These are phyloP conservation scores for Saccharum officinarum DNA, from an alignment of 176 grass and related monocot genomes.

Conservation along the genomic window DNA sequence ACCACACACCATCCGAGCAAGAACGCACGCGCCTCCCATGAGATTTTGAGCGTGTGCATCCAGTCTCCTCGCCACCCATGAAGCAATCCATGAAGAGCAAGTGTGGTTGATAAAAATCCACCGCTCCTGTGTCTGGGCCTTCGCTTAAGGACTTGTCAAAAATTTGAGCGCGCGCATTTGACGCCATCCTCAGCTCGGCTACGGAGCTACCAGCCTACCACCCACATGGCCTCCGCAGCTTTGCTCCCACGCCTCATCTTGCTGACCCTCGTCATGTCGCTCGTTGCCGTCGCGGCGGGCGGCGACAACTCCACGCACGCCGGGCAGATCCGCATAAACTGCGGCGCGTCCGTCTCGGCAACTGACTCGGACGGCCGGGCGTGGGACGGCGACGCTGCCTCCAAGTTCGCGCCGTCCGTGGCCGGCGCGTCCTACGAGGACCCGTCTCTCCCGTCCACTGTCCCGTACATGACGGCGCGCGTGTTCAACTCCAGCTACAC, in stretches of 20 bases:
- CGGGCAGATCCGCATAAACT: slow-evolving; percentile 53
- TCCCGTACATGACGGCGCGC: slow-evolving; percentile 50
- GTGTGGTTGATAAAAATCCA: neutral
- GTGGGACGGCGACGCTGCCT: slow-evolving; percentile 51
- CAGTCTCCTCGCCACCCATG: neutral
- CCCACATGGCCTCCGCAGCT: neutral
- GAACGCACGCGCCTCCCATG: neutral
- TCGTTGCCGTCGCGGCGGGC: neutral
- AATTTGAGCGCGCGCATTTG: neutral
- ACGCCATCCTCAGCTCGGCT: neutral
- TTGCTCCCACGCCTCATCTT: slow-evolving; percentile 14
- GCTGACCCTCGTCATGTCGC: neutral
- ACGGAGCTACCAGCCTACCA: neutral
- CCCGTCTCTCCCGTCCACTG: slow-evolving; percentile 37
- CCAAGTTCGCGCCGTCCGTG: slow-evolving; percentile 21
- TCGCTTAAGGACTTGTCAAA: too few species aligned
- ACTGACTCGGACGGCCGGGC: slow-evolving; percentile 33
- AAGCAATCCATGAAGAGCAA: neutral
- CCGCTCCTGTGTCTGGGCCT: too few species aligned
- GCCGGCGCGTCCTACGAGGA: neutral
- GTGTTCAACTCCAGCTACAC: slow-evolving; percentile 56
- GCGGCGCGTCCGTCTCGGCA: slow-evolving; percentile 32
- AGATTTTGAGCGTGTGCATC: too few species aligned
- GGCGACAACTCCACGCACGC: neutral
- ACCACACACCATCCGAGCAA: neutral